Conservation (phyloP, 345 rosid genomes). For the Populus davidiana region DNA sequence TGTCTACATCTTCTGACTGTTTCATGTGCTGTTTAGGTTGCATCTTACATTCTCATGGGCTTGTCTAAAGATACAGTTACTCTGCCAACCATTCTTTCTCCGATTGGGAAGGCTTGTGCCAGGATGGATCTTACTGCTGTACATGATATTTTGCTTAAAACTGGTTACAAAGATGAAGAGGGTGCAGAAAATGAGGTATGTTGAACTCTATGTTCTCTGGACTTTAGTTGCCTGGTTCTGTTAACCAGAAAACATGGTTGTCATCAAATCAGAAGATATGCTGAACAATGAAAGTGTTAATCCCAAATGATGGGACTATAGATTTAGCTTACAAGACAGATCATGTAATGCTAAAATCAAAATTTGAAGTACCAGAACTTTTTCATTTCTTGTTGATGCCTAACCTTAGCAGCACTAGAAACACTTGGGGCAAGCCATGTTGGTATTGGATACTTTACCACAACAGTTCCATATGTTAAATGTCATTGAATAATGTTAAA, state of each 20-base stretch:
- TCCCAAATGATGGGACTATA: too few species aligned
- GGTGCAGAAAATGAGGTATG: slow-evolving; percentile 1
- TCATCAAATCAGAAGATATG: too few species aligned
- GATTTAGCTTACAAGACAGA: too few species aligned
- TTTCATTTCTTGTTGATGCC: too few species aligned
- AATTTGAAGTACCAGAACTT: too few species aligned
- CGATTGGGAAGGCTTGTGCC: slow-evolving; percentile 4
- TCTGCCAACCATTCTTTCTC: neutral
- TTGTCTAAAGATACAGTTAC: neutral
- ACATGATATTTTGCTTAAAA: slow-evolving; percentile 3
- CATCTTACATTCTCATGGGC: slow-evolving; percentile 2
- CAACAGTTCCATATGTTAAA: too few species aligned
- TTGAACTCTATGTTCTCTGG: neutral
- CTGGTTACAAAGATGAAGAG: slow-evolving; percentile 5
- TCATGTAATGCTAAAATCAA: too few species aligned
- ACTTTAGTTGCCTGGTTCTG: neutral
- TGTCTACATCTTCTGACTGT: neutral
- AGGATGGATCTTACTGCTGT: slow-evolving; percentile 6
- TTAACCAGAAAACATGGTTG: neutral
- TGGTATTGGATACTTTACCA: too few species aligned
- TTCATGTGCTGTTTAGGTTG: neutral
- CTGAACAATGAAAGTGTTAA: too few species aligned
- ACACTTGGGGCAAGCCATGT: too few species aligned
- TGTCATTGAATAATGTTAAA: too few species aligned
- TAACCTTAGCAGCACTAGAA: too few species aligned